phyloP scores from a whole-genome alignment of 176 grass and related monocot species.

The Carex kokanica region DNA sequence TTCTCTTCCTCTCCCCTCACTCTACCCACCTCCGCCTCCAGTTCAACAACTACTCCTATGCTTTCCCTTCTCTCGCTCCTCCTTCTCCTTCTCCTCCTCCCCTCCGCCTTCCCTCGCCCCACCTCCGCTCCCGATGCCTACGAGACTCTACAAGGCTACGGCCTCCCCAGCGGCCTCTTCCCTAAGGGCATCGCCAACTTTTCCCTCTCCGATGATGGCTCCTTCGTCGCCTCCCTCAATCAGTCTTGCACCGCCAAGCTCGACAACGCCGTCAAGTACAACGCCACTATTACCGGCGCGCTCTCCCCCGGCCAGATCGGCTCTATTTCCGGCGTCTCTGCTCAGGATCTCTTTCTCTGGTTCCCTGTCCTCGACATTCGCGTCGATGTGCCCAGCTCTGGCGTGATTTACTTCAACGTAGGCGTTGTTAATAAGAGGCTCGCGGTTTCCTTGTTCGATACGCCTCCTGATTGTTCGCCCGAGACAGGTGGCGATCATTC shows the following conservation, averaged over 20 bases:
- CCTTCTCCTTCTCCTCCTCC: not conserved
- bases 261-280: slow-evolving; percentile 63
- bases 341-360: slow-evolving; percentile 82
- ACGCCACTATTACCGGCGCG: slow-evolving; percentile 43
- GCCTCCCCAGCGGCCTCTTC: slow-evolving; percentile 48
- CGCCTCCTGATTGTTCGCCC: slow-evolving; percentile 54
- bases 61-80: not conserved
- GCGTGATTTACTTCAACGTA: slow-evolving; percentile 80
- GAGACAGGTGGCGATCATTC: not conserved
- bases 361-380: slow-evolving; percentile 61
- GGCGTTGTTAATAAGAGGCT: slow-evolving; percentile 71
- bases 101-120: not conserved
- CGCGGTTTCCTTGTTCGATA: slow-evolving; percentile 62
- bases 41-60: not conserved
- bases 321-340: slow-evolving; percentile 40
- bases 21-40: not conserved
- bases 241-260: slow-evolving; percentile 44
- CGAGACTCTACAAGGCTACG: slow-evolving; percentile 39
- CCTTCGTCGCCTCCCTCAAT: slow-evolving; percentile 50
- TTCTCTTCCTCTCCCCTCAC: not conserved
- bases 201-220: slow-evolving; percentile 32
- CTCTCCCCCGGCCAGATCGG: slow-evolving; percentile 55
- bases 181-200: slow-evolving; percentile 49
- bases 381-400: slow-evolving; percentile 53
- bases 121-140: slow-evolving; percentile 29